Evolutionary conservation across 805 yeast species (phyloP).

Genomic region (Starmerella khaoyaiensis): DNA sequence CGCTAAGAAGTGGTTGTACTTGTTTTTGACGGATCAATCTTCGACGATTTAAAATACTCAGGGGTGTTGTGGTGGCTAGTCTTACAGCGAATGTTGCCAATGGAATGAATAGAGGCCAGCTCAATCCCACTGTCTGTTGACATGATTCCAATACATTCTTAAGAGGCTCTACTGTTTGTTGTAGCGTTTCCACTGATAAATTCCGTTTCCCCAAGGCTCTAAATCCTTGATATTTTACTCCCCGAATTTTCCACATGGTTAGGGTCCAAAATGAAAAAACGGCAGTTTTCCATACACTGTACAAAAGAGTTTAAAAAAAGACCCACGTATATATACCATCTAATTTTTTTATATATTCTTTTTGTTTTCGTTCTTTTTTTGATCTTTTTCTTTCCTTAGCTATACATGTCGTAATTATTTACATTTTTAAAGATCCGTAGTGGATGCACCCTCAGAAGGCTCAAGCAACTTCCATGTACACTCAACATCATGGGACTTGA

Average conservation of each 20-base stretch:
- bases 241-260: no score
- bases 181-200: slow-evolving; percentile 15
- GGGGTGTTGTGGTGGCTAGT: slow-evolving; percentile 56
- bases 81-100: slow-evolving; percentile 54
- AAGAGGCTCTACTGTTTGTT: slow-evolving; percentile 17
- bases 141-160: slow-evolving; percentile 15
- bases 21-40: slow-evolving; percentile 58
- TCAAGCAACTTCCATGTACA: slow-evolving; percentile 78
- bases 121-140: slow-evolving; percentile 36
- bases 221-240: no score
- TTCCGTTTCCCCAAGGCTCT: slow-evolving; percentile 4
- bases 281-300: no score
- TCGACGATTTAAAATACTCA: slow-evolving; percentile 59
- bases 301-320: no score
- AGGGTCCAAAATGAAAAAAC: no score
- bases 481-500: slow-evolving; percentile 47
- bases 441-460: slow-evolving; percentile 62
- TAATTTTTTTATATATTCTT: no score
- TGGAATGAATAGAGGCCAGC: slow-evolving; percentile 80
- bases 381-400: no score
- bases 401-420: no score
- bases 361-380: no score
- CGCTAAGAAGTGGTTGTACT: slow-evolving; percentile 55
- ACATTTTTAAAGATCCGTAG: neutral
- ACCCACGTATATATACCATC: no score